Conservation (phyloP, 2,329 filamentous ascomycete genomes). For the Penicillium sp. region DNA sequence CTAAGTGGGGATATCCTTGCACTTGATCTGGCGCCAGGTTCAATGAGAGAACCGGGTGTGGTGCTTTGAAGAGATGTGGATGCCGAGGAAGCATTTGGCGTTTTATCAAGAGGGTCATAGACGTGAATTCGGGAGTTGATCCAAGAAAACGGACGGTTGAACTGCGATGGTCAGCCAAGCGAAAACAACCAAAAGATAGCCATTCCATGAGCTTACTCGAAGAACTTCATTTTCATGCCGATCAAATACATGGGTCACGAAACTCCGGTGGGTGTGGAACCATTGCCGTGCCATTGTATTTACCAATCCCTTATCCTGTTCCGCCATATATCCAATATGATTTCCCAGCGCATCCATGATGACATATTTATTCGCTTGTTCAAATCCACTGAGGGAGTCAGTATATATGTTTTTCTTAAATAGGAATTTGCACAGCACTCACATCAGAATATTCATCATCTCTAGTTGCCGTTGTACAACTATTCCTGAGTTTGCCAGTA, state of each 20-base stretch:
- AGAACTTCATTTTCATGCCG: slow-evolving; percentile 59
- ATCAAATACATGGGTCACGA: slow-evolving; percentile 66
- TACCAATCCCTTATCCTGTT: slow-evolving; percentile 60
- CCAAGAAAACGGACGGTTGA: slow-evolving; percentile 63
- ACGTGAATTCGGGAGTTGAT: slow-evolving; percentile 60
- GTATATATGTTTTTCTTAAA: not conserved
- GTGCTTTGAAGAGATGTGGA: slow-evolving; percentile 48
- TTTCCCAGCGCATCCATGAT: slow-evolving; percentile 64
- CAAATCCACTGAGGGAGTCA: slow-evolving; percentile 51
- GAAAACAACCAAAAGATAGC: not conserved
- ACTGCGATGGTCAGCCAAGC: slow-evolving; percentile 34
- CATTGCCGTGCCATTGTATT: slow-evolving; percentile 58
- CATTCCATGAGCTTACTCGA: slow-evolving; percentile 35
- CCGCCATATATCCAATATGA: slow-evolving; percentile 63
- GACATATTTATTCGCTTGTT: slow-evolving; percentile 65
- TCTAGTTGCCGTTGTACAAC: slow-evolving; percentile 63
- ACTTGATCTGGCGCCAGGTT: slow-evolving; percentile 42
- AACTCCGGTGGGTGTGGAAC: slow-evolving; percentile 61
- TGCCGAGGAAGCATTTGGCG: slow-evolving; percentile 33
- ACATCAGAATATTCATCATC: slow-evolving; percentile 63
- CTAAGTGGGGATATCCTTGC: slow-evolving; percentile 54
- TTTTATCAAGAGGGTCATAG: slow-evolving; percentile 51
- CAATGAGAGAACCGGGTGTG: slow-evolving; percentile 42
- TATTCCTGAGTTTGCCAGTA: slow-evolving; percentile 61
- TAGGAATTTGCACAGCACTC: slow-evolving; percentile 15